Base-by-base conservation (phyloP, 1,139 yeast species). In the Tardiomyces blankii region DNA sequence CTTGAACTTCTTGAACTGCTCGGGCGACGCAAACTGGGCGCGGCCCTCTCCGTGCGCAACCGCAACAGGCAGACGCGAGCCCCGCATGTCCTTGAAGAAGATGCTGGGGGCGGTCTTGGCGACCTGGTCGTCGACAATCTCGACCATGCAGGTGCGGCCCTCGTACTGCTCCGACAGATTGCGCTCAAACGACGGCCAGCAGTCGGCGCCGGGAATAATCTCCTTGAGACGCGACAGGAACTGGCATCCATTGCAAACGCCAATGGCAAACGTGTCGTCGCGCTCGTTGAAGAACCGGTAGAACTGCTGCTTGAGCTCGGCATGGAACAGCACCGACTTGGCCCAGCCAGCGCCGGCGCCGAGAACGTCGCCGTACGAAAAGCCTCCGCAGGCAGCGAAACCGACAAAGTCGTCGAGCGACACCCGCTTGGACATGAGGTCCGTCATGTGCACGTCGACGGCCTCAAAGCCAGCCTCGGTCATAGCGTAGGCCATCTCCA, bases 261-360 rank as follows among this genome's bases (percentile, higher is more conserved):
- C 99, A 59, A 91, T 80, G n/a, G 97, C 95, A 71, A 93, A 93
- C 1, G 98, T 91, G 61, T 91, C 95, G 21, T 71, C 69, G 67
- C 98, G 82, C 48, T 80, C 84, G 58, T 80, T 81, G 78, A 93
- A 91, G 65, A 91, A 91, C 46, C 69, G 74, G 56, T 72, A 67
- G 65, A 93, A 93, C 67, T 86, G 89, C 38, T 73, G 62, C 62
- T 93, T 80, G 42, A 93, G 83, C 46, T 70, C 73, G 35, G 80
- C 86, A 61, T 91, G 83, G 74, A 81, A 88, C 55, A 93, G 69
- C n/a, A 91, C 95, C 18, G 96, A 86, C 63, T 88, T 89, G 50
- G 99, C 98, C 98, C 98, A 93, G 49, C 99, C 99, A 45, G 93
- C 87, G 63, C 96, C 99, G 28, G 98, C 98, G 55, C 99, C 98